phyloP scores from a whole-genome alignment of 169 alveolate species.

The Sarcocystis neurona region DNA sequence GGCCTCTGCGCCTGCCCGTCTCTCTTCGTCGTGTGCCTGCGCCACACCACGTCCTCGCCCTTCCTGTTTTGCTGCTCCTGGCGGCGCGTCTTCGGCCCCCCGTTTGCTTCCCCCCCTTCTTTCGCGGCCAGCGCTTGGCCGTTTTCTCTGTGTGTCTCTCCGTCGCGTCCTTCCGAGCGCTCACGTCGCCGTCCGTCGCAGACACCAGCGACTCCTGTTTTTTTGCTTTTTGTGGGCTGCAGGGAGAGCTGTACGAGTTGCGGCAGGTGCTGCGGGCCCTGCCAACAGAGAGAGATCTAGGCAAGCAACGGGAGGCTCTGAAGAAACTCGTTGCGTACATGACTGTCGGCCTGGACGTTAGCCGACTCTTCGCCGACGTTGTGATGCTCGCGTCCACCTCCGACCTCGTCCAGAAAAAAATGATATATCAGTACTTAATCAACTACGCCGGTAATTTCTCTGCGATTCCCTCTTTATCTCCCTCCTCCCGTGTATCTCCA shows the following conservation, averaged over 20 bases:
- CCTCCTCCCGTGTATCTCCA: neutral
- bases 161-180: no score
- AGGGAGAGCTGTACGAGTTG: constrained; percentile 93
- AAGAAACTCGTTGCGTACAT: constrained; percentile 89
- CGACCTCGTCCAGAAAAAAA: constrained; percentile 98
- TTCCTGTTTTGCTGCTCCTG: no score
- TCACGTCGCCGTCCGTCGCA: no score
- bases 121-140: no score
- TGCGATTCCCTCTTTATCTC: neutral
- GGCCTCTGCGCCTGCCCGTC: no score
- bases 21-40: no score
- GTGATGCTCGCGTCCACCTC: constrained; percentile 95
- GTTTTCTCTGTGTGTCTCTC: no score
- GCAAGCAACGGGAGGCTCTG: constrained; percentile 86
- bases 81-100: no score
- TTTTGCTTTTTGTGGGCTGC: no score
- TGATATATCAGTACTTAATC: constrained; percentile 95
- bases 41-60: no score
- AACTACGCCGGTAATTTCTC: constrained; percentile 83
- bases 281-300: constrained; percentile 81
- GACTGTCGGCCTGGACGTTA: constrained; percentile 95
- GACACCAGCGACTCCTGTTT: no score
- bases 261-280: constrained; percentile 78
- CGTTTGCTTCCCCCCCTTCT: no score
- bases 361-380: constrained; percentile 95